Conservation (phyloP, 768 basidiomycete species). For the Leccinum olivaceopallidum region DNA sequence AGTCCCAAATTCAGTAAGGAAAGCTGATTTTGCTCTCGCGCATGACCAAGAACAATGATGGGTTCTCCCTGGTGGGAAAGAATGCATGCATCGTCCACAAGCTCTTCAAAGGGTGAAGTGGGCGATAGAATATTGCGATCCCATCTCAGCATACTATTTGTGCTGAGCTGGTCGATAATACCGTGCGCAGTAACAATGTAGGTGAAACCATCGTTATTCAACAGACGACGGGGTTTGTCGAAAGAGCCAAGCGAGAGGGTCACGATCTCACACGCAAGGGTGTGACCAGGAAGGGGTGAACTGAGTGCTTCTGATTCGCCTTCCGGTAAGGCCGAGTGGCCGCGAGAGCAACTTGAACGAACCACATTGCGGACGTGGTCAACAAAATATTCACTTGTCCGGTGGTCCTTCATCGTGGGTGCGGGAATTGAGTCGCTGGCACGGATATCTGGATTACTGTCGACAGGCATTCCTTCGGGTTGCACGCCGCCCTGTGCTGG, state of each 20-base stretch:
- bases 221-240: conserved; percentile 43
- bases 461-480: neutral
- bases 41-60: conserved; percentile 40
- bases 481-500: neutral
- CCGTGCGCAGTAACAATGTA: conserved; percentile 43
- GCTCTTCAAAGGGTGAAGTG: conserved; percentile 27
- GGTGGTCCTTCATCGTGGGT: neutral
- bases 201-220: conserved; percentile 22
- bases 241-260: conserved; percentile 27
- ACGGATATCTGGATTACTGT: neutral
- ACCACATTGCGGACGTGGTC: neutral
- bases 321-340: neutral
- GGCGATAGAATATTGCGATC: conserved; percentile 22
- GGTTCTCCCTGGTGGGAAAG: conserved; percentile 27
- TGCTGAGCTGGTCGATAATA: conserved; percentile 31
- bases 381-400: neutral
- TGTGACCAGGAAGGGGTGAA: neutral
- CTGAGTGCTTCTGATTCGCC: neutral
- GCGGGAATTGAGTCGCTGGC: neutral
- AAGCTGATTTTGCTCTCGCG: conserved; percentile 38
- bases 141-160: conserved; percentile 21
- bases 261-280: conserved; percentile 1
- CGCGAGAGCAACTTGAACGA: neutral
- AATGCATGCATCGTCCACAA: conserved; percentile 46
- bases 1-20: conserved; percentile 21